Conservation (phyloP, 2,329 filamentous ascomycete species). For the Colletotrichum coccodes region DNA sequence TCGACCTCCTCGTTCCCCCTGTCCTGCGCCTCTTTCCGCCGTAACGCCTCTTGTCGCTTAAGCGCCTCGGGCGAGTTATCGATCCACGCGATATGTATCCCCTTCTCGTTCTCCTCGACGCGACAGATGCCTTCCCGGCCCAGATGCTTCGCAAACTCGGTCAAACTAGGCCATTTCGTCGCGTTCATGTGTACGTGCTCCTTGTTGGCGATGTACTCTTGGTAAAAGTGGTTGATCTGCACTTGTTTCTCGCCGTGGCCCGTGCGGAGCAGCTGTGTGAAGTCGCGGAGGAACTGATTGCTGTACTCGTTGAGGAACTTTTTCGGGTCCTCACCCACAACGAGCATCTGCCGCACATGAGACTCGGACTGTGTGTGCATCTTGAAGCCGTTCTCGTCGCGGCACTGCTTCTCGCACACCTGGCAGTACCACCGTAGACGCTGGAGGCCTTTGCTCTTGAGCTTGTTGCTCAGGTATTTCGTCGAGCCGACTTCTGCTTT, state of each 20-base stretch:
- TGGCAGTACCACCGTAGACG: constrained; percentile 93
- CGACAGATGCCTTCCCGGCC: constrained; percentile 88
- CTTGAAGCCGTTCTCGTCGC: constrained; percentile 92
- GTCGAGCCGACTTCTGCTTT: constrained; percentile 92
- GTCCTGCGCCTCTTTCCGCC: constrained; percentile 86
- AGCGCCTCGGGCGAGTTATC: constrained; percentile 91
- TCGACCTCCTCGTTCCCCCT: constrained; percentile 92
- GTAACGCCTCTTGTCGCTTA: constrained; percentile 80
- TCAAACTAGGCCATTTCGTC: constrained; percentile 87
- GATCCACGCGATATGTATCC: constrained; percentile 87
- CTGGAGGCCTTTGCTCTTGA: constrained; percentile 83
- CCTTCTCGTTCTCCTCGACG: constrained; percentile 90
- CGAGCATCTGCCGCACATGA: constrained; percentile 89
- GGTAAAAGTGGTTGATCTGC: constrained; percentile 92
- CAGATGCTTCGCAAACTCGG: constrained; percentile 89
- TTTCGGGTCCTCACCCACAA: constrained; percentile 87
- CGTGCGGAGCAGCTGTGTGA: constrained; percentile 80
- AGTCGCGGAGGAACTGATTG: constrained; percentile 83
- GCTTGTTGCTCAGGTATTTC: constrained; percentile 91
- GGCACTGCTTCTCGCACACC: constrained; percentile 72
- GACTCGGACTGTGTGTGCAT: constrained; percentile 87
- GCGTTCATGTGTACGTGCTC: constrained; percentile 94
- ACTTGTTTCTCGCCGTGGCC: constrained; percentile 92
- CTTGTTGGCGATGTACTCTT: constrained; percentile 89
- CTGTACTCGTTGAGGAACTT: constrained; percentile 86